Conservation (phyloP, 108 stramenopile genomes). For the Ochromonas danica region DNA sequence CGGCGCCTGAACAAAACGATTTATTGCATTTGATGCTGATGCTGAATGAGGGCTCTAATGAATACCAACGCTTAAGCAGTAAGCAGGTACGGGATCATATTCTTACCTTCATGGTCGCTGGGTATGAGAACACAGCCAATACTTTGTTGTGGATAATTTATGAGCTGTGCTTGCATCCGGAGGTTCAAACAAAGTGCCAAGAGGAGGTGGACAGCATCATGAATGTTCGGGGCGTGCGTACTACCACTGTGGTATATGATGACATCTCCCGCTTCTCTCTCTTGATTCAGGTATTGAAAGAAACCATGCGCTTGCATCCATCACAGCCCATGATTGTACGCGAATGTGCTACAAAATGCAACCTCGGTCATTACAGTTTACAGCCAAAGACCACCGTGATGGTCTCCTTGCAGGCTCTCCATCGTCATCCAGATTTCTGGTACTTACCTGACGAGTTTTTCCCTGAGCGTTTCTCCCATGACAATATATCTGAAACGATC, state of each 20-base stretch:
- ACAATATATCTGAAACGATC: background rate
- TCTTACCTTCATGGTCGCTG: background rate
- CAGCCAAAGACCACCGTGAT: background rate
- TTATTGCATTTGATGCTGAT: background rate
- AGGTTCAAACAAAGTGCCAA: background rate
- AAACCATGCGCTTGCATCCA: background rate
- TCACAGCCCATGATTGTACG: background rate
- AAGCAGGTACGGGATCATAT: background rate
- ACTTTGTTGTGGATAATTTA: background rate
- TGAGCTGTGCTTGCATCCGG: background rate
- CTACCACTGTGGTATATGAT: background rate
- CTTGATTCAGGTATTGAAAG: background rate
- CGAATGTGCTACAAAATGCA: background rate
- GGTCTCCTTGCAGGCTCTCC: background rate
- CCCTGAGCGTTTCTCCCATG: background rate
- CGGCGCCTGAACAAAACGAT: background rate
- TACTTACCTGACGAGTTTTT: background rate
- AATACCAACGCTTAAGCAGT: background rate
- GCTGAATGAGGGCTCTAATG: background rate
- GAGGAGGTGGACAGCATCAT: background rate
- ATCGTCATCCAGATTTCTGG: slow-evolving; percentile 5
- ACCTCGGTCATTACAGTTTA: background rate
- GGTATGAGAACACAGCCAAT: background rate
- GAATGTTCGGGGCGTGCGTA: background rate
- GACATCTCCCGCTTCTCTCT: background rate